Base-by-base conservation (phyloP, 2,329 filamentous ascomycete species). In the Corinectria fuckeliana region DNA sequence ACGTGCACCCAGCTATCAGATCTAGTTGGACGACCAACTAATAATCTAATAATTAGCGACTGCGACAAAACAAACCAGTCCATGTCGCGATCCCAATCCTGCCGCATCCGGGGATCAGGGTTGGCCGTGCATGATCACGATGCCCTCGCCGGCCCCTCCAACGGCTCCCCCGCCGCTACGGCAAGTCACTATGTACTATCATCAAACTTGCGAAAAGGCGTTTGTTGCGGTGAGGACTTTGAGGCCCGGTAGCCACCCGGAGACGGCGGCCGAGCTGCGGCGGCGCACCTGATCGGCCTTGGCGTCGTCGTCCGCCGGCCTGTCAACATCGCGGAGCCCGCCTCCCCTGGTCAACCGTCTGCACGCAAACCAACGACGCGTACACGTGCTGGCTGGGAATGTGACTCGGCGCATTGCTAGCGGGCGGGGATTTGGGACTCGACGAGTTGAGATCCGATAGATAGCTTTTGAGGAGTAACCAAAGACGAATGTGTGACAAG, bases 51-150 rank as follows among this genome's bases (percentile, higher is more conserved):
- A 32, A 36, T 49, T 58, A 58, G 28, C 32, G 41, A 58, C 41
- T 44, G 42, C 45, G 18, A 38, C 21, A 60, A 39, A 36, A 53
- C 53, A 39, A 36, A 53, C 53, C 45, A 53, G 51, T 48, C 62
- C 60, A 64, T 61, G 53, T 49, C 55, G 50, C 48, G 45, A 39
- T 36, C 38, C 16, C 23, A 34, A 54, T 30, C 52, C 58, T 47
- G 52, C 52, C 52, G 28, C 42, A 57, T 65, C 65, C 57, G 58
- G 65, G 56, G 60, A 58, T 67, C 62, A 68, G 63, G 62, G 67
- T 67, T 58, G 56, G 54, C 58, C 63, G 55, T 69, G 68, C 68
- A 67, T 65, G 60, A 59, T 70, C 68, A 70, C 68, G 68, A 70
- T 70, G 65, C 60, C 64, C 61, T 67, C 67, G 58, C 54, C 36